These are phyloP conservation scores for Setomelanomma holmii DNA, from an alignment of 2,329 filamentous ascomycete species.

Conservation along the genomic window DNA sequence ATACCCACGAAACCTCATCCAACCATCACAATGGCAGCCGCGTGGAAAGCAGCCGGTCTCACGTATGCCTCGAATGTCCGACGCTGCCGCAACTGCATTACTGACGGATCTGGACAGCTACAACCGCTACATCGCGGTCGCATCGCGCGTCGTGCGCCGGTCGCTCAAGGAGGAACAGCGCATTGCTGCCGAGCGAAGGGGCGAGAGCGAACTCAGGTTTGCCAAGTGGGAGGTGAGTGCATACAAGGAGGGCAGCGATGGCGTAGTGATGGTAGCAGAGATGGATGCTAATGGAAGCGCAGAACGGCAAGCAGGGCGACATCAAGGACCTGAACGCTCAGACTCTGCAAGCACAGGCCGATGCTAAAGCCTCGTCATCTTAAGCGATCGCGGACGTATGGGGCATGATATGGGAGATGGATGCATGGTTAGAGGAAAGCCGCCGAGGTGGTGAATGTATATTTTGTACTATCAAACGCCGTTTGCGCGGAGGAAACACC, in stretches of 20 bases:
- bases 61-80: slow-evolving; percentile 69
- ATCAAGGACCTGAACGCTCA: slow-evolving; percentile 71
- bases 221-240: slow-evolving; percentile 91
- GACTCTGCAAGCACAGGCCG: slow-evolving; percentile 55
- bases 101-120: slow-evolving; percentile 69
- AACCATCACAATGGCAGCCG: slow-evolving; percentile 83
- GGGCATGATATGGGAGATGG: slow-evolving; percentile 9
- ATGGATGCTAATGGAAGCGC: slow-evolving; percentile 36
- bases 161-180: slow-evolving; percentile 96
- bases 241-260: background rate
- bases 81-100: slow-evolving; percentile 26
- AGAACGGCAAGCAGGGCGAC: slow-evolving; percentile 98
- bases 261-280: slow-evolving; percentile 27
- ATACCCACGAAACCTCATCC: slow-evolving; percentile 33
- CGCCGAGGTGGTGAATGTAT: slow-evolving; percentile 37
- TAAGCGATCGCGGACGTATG: slow-evolving; percentile 15
- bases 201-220: slow-evolving; percentile 87
- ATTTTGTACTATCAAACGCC: slow-evolving; percentile 47
- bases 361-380: slow-evolving; percentile 55
- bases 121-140: slow-evolving; percentile 99
- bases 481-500: slow-evolving; percentile 19
- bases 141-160: slow-evolving; percentile 91
- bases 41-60: slow-evolving; percentile 97
- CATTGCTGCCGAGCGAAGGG: slow-evolving; percentile 84
- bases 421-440: slow-evolving; percentile 10